A percentile compares a stretch with the other conserved stretches of the same genome.
Conservation (phyloP, 305 asterid species). For the Fraxinus xanthoxyloides region DNA sequence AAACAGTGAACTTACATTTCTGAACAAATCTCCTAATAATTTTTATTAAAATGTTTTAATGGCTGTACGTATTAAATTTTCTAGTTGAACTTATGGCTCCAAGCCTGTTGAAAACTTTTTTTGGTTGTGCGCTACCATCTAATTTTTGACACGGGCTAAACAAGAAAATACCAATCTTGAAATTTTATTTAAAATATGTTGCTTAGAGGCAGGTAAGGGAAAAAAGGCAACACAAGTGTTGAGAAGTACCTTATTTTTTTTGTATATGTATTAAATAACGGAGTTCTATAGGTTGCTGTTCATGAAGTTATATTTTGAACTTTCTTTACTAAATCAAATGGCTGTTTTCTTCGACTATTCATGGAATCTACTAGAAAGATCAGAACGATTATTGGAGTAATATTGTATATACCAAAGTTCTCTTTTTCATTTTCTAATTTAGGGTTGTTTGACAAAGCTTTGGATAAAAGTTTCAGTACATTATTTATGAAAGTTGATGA, state of each 20-base stretch:
- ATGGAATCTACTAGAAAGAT: not conserved
- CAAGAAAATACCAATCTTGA: not conserved
- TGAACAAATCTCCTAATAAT: not conserved
- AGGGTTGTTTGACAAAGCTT: not conserved
- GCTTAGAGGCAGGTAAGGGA: not conserved
- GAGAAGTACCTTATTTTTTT: not conserved
- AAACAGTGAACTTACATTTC: not conserved
- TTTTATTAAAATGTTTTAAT: not conserved
- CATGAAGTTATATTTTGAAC: not conserved
- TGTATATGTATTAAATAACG: not conserved
- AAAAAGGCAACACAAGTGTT: not conserved
- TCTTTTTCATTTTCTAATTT: not conserved
- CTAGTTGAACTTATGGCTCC: not conserved
- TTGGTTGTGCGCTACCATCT: not conserved
- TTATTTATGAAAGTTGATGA: not conserved
- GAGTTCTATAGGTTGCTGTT: not conserved
- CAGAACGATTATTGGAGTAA: not conserved
- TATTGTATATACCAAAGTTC: not conserved
- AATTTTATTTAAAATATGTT: not conserved
- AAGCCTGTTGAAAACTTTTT: not conserved
- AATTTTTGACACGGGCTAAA: not conserved
- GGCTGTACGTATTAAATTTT: not conserved
- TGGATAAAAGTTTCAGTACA: not conserved
- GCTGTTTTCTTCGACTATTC: not conserved
- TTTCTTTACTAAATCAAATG: not conserved